Conservation (phyloP, 2,329 filamentous ascomycete genomes). For the Pseudocercospora ulei region DNA sequence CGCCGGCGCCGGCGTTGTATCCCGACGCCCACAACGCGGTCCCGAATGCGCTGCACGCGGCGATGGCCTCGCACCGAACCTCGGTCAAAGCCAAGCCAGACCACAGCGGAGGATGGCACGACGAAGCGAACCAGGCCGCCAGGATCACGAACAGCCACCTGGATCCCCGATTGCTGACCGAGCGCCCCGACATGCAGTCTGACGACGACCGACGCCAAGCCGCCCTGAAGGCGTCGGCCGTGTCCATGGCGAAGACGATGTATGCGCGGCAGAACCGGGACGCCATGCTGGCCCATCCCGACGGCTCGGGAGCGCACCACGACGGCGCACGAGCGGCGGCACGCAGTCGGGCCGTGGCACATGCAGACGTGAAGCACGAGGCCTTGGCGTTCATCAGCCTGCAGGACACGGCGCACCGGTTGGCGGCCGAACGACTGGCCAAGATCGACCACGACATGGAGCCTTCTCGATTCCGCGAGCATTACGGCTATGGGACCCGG, state of each 20-base stretch:
- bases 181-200: conserved; percentile 57
- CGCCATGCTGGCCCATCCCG: conserved; percentile 19
- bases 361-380: conserved; percentile 46
- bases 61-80: conserved; percentile 55
- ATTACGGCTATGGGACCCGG: conserved; percentile 58
- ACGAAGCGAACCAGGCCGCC: conserved; percentile 51
- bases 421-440: conserved; percentile 72
- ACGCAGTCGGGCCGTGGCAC: conserved; percentile 26
- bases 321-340: conserved; percentile 27
- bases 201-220: conserved; percentile 66
- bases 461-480: conserved; percentile 57
- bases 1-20: conserved; percentile 40
- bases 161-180: conserved; percentile 68
- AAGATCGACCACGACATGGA: conserved; percentile 64
- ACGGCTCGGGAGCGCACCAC: conserved; percentile 16
- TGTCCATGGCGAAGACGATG: conserved; percentile 85
- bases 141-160: conserved; percentile 56
- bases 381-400: conserved; percentile 51
- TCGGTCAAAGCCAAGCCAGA: conserved; percentile 25
- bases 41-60: conserved; percentile 62
- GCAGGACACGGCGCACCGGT: conserved; percentile 76
- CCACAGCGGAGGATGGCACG: conserved; percentile 35
- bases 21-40: conserved; percentile 52
- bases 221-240: conserved; percentile 66
- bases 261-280: conserved; percentile 53